Evolutionary conservation across 164 flowering plant species (phyloP).

Genomic region (Protea cynaroides): DNA sequence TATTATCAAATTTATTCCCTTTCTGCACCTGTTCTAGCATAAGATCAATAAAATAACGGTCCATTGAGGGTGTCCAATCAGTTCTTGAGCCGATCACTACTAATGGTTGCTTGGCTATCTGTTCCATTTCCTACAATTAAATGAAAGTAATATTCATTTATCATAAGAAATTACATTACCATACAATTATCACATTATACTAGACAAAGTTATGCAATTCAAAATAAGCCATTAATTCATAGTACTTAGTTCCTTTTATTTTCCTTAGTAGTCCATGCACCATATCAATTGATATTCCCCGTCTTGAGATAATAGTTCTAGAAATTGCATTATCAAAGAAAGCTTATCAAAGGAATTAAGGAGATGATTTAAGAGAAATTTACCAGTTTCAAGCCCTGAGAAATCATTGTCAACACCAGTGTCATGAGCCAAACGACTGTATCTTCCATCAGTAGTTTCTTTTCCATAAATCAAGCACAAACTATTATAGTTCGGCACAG

Average conservation of each 20-base stretch:
- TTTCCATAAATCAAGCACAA: background rate
- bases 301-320: background rate
- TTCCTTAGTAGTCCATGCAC: background rate
- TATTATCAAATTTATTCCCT: background rate
- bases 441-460: background rate
- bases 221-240: background rate
- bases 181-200: background rate
- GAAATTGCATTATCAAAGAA: background rate
- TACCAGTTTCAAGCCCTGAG: background rate
- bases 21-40: background rate
- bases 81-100: slow-evolving; percentile 1
- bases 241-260: background rate
- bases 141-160: background rate
- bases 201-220: background rate
- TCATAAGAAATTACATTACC: no score
- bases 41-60: background rate
- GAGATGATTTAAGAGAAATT: background rate
- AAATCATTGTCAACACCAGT: background rate
- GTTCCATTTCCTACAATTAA: background rate
- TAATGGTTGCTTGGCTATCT: background rate
- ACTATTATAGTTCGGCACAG: background rate
- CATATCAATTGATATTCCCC: background rate
- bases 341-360: background rate
- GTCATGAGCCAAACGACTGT: background rate
- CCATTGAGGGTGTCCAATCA: slow-evolving; percentile 1